Percentiles rank a stretch among this genome's conserved stretches.
Evolutionary conservation across 495 filamentous ascomycete genomes (phyloP).

Genomic region (Penicilliopsis zonata): DNA sequence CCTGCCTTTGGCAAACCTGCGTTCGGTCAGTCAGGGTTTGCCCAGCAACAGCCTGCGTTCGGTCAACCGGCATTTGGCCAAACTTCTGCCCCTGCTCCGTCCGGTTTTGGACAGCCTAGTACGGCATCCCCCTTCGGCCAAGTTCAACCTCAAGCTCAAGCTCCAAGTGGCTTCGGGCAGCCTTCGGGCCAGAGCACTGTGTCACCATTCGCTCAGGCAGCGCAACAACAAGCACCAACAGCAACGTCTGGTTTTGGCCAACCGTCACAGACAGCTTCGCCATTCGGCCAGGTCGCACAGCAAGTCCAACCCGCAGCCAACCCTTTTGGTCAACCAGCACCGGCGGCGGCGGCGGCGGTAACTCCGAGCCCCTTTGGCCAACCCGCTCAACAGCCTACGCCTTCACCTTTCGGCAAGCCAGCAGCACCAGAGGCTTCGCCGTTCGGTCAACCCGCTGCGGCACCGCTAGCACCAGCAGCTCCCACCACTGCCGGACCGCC

Average conservation of each 20-base stretch:
- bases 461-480: conserved; percentile 3
- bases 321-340: conserved; percentile 24
- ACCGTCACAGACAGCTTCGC: conserved; percentile 2
- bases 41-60: conserved; percentile 19
- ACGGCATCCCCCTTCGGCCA: conserved; percentile 23
- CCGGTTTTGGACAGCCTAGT: conserved; percentile 18
- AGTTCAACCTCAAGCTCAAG: conserved; percentile 12
- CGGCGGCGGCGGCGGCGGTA: conserved; percentile 12
- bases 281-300: conserved; percentile 17
- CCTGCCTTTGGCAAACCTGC: conserved; percentile 10
- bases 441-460: conserved; percentile 15
- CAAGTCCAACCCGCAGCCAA: conserved; percentile 4
- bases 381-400: conserved; percentile 8
- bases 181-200: conserved; percentile 8
- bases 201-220: conserved; percentile 21
- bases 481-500: conserved; percentile 15
- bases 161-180: conserved; percentile 18
- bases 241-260: conserved; percentile 1
- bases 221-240: conserved; percentile 3
- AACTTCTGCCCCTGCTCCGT: conserved; percentile 7
- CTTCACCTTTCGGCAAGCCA: conserved; percentile 6
- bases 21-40: conserved; percentile 24
- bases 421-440: conserved; percentile 11
- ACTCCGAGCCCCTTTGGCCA: conserved; percentile 8
- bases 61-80: conserved; percentile 19